Conservation (phyloP, 2,329 filamentous ascomycete species). For the Sporothrix inflata region DNA sequence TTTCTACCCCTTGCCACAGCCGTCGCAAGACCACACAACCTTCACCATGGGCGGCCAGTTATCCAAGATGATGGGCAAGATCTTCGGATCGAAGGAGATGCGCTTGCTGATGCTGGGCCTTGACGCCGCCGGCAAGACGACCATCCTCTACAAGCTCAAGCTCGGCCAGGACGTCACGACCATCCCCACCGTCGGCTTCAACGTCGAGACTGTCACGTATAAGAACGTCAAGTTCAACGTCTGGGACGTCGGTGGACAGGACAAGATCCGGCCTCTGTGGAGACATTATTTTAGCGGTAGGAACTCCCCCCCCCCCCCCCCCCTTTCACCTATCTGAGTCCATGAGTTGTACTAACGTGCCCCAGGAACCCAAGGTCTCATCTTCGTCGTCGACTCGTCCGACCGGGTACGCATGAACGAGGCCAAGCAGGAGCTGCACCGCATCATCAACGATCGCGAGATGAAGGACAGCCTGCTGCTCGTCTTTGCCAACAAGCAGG, state of each 20-base stretch:
- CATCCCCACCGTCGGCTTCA: conserved; percentile 98
- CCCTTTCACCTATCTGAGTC: no score
- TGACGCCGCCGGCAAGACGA: conserved; percentile 98
- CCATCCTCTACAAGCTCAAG: conserved; percentile 99
- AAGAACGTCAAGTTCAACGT: conserved; percentile 99
- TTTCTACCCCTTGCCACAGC: background rate
- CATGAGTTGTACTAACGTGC: background rate
- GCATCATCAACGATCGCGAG: conserved; percentile 97
- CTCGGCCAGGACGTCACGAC: conserved; percentile 97
- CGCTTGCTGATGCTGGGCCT: conserved; percentile 96
- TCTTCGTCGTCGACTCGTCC: conserved; percentile 97
- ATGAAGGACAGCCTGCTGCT: conserved; percentile 93
- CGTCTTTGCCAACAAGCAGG: conserved; percentile 99
- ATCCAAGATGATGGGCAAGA: conserved; percentile 96
- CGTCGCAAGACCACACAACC: conserved; percentile 22
- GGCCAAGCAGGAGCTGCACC: conserved; percentile 88
- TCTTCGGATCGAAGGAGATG: conserved; percentile 99
- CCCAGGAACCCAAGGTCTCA: conserved; percentile 91
- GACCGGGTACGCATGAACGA: conserved; percentile 91
- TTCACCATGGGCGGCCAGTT: conserved; percentile 85
- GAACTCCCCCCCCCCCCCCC: conserved; percentile 35
- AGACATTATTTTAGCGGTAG: conserved; percentile 91
- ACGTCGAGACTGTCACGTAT: conserved; percentile 98
- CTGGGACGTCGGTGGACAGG: conserved; percentile 98
- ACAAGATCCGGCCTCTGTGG: conserved; percentile 98